These are phyloP conservation scores for Akebia trifoliata DNA, from an alignment of 164 flowering plant species.

Conservation along the genomic window DNA sequence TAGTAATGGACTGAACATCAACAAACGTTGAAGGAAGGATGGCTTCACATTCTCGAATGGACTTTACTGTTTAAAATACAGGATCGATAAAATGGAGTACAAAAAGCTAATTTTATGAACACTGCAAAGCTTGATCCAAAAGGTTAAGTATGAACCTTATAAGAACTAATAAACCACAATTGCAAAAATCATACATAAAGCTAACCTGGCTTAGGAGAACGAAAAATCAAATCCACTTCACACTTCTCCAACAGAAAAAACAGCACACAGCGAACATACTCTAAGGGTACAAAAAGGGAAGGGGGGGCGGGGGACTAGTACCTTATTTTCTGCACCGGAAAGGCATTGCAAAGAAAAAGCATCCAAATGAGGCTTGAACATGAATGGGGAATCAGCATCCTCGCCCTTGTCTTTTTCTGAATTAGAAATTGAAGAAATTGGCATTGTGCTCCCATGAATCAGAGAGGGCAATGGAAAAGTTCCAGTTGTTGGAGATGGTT, in stretches of 20 bases:
- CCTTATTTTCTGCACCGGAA: conserved; percentile 32
- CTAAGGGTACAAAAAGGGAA: background rate
- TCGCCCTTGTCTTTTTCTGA: conserved; percentile 21
- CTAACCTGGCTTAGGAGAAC: background rate
- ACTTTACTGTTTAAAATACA: no score
- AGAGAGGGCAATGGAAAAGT: conserved; percentile 33
- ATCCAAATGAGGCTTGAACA: conserved; percentile 29
- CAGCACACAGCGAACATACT: background rate
- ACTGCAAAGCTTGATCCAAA: no score
- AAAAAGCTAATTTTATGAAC: no score
- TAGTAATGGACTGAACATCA: no score
- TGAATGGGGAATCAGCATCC: conserved; percentile 26
- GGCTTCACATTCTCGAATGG: no score
- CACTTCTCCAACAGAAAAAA: conserved; percentile 10
- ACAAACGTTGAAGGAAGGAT: background rate
- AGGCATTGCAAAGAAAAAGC: conserved; percentile 18
- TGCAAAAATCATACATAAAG: background rate
- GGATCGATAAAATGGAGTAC: no score
- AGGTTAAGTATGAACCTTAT: no score
- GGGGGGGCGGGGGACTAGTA: conserved; percentile 5
- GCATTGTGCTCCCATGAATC: conserved; percentile 24
- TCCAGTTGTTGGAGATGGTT: conserved; percentile 75
- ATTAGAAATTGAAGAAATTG: conserved; percentile 15
- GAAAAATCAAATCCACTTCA: background rate
- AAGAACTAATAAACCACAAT: no score